phyloP scores from a whole-genome alignment of 768 basidiomycete species.

The Stropharia rugosoannulata region DNA sequence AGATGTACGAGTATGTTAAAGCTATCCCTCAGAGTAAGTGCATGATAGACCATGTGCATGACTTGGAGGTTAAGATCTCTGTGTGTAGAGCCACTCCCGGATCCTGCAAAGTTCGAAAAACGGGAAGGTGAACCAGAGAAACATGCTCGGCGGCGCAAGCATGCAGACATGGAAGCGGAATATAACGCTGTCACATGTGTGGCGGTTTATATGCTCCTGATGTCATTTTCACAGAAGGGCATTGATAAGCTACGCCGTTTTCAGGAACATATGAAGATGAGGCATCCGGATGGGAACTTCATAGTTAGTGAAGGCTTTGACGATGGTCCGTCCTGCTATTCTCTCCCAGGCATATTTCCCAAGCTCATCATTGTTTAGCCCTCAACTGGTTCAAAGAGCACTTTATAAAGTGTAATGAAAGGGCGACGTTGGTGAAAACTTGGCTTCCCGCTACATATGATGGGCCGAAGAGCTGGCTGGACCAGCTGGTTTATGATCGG shows the following conservation, averaged over 20 bases:
- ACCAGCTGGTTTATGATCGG: conserved; percentile 91
- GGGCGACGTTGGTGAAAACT: conserved; percentile 84
- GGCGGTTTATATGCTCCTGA: conserved; percentile 86
- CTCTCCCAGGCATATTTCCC: neutral
- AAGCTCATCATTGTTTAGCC: conserved; percentile 41
- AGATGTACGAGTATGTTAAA: conserved; percentile 89
- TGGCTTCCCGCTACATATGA: conserved; percentile 84
- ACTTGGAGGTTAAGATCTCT: conserved; percentile 6
- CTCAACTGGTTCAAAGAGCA: conserved; percentile 90
- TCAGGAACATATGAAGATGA: conserved; percentile 82
- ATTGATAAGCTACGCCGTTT: conserved; percentile 79
- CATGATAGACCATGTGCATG: neutral
- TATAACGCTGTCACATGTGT: conserved; percentile 84
- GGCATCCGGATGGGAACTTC: conserved; percentile 72
- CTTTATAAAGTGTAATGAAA: conserved; percentile 93
- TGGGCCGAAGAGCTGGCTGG: conserved; percentile 81
- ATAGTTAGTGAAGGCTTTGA: conserved; percentile 79
- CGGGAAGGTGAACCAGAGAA: conserved; percentile 73
- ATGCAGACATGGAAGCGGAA: conserved; percentile 78
- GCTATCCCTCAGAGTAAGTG: conserved; percentile 76
- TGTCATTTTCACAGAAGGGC: conserved; percentile 92
- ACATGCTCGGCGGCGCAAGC: conserved; percentile 64
- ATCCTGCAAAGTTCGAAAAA: conserved; percentile 72
- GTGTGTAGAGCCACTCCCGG: conserved; percentile 70
- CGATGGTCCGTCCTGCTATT: conserved; percentile 48